A percentile compares a stretch with the other conserved stretches of the same genome.
phyloP scores from a whole-genome alignment of 345 rosid genomes.

The Leavenworthia alabamica region DNA sequence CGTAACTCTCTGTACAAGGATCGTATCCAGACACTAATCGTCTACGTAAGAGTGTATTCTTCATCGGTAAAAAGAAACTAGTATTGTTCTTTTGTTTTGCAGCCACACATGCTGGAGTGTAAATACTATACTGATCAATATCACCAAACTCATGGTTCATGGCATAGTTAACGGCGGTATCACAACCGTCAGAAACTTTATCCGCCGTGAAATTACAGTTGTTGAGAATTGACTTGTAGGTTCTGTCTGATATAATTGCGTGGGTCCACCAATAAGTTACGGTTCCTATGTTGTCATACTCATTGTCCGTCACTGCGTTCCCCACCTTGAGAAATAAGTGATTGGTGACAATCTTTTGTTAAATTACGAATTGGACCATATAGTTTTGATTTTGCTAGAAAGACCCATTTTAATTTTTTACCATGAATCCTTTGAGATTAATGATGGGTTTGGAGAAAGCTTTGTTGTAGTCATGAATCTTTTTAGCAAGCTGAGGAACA shows the following conservation, averaged over 20 bases:
- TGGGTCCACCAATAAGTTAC: constrained; percentile 91
- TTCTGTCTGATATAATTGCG: constrained; percentile 69
- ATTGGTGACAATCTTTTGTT: background rate
- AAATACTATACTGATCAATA: constrained; percentile 84
- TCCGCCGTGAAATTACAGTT: constrained; percentile 64
- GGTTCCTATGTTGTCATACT: constrained; percentile 76
- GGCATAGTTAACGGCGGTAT: constrained; percentile 54
- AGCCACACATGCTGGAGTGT: constrained; percentile 59
- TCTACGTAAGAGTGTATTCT: constrained; percentile 48
- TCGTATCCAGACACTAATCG: constrained; percentile 65
- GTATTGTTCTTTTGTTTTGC: constrained; percentile 22
- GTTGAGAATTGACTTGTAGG: constrained; percentile 54
- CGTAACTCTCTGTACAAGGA: constrained; percentile 78
- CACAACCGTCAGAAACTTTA: constrained; percentile 40
- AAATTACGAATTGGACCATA: background rate
- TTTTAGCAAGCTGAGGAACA: constrained; percentile 89
- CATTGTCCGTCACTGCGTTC: constrained; percentile 70
- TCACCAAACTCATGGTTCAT: constrained; percentile 63
- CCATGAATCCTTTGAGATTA: constrained; percentile 86
- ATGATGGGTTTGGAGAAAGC: constrained; percentile 44
- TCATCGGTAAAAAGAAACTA: constrained; percentile 32
- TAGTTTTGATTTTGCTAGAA: too few species aligned
- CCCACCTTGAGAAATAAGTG: constrained; percentile 49
- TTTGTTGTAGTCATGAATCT: constrained; percentile 58
- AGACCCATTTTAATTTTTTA: too few species aligned